Conservation (phyloP, 2,329 filamentous ascomycete species). For the Neopestalotiopsis rosae region DNA sequence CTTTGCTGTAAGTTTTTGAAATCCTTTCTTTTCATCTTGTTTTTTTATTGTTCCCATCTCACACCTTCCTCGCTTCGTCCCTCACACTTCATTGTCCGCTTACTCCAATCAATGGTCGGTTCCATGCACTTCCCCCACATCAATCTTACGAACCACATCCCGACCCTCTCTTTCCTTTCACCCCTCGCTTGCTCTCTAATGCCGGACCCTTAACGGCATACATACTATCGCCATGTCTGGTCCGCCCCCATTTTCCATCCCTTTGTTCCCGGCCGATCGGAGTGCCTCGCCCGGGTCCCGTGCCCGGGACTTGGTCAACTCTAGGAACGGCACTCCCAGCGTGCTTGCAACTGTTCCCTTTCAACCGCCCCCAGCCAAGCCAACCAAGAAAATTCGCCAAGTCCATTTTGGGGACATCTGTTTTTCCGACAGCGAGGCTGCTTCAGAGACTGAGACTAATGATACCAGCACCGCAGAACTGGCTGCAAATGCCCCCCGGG, state of each 20-base stretch:
- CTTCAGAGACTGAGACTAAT: conserved; percentile 34
- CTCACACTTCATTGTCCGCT: not conserved
- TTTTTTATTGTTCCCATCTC: conserved; percentile 28
- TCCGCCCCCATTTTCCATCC: not conserved
- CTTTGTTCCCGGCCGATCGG: not conserved
- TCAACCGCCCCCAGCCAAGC: not conserved
- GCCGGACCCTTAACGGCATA: not conserved
- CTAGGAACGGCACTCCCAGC: conserved; percentile 4
- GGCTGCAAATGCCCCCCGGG: conserved; percentile 82
- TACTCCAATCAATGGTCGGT: conserved; percentile 3
- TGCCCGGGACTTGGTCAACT: conserved; percentile 7
- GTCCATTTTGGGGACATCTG: conserved; percentile 26
- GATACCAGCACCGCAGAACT: conserved; percentile 80
- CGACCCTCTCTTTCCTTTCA: not conserved
- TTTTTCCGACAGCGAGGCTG: conserved; percentile 22
- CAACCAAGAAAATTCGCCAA: conserved; percentile 20
- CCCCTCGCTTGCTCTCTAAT: not conserved
- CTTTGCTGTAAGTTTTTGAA: conserved; percentile 59
- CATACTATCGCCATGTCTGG: conserved; percentile 1
- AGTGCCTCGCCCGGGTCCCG: not conserved
- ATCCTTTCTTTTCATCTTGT: conserved; percentile 17
- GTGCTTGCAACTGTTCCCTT: not conserved
- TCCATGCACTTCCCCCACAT: conserved; percentile 11
- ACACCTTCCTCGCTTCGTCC: conserved; percentile 16
- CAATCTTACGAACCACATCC: conserved; percentile 8